Conservation (phyloP, 495 filamentous ascomycete species). For the Glonium stellatum region DNA sequence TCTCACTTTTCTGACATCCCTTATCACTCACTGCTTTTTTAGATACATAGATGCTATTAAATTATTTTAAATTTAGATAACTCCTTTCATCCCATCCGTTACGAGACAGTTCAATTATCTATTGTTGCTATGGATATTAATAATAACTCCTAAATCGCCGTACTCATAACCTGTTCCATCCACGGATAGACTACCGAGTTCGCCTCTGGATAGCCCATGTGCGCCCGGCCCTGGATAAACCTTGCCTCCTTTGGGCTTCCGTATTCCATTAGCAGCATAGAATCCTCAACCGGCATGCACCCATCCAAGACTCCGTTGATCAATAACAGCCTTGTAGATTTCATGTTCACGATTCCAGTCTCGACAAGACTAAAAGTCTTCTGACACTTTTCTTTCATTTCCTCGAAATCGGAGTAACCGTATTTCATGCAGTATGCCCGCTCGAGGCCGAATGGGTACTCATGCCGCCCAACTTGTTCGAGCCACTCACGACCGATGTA, state of each 20-base stretch:
- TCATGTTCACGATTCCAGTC: constrained; percentile 35
- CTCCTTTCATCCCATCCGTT: too few species aligned
- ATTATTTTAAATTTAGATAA: too few species aligned
- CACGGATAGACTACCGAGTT: constrained; percentile 19
- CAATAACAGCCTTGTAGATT: constrained; percentile 54
- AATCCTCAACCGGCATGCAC: constrained; percentile 71
- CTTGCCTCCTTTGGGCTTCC: constrained; percentile 66
- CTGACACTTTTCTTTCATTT: constrained; percentile 53
- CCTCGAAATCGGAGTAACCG: constrained; percentile 53
- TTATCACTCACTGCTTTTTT: too few species aligned
- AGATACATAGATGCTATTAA: too few species aligned
- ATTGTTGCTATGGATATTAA: too few species aligned
- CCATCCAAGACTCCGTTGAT: constrained; percentile 48
- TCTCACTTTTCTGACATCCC: too few species aligned
- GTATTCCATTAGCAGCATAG: constrained; percentile 60
- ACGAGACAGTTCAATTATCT: too few species aligned
- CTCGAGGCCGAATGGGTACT: constrained; percentile 60
- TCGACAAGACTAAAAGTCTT: constrained; percentile 56
- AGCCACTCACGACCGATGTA: constrained; percentile 62
- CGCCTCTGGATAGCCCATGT: constrained; percentile 24
- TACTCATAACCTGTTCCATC: constrained; percentile 20
- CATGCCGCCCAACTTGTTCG: constrained; percentile 56
- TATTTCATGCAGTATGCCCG: constrained; percentile 44
- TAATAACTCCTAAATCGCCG: background rate
- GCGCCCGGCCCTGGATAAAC: constrained; percentile 21